Evolutionary conservation across 176 grass and related monocot species (phyloP), one percentile per base, ranked within the genome.

Genomic region (Luzula sylvatica): DNA sequence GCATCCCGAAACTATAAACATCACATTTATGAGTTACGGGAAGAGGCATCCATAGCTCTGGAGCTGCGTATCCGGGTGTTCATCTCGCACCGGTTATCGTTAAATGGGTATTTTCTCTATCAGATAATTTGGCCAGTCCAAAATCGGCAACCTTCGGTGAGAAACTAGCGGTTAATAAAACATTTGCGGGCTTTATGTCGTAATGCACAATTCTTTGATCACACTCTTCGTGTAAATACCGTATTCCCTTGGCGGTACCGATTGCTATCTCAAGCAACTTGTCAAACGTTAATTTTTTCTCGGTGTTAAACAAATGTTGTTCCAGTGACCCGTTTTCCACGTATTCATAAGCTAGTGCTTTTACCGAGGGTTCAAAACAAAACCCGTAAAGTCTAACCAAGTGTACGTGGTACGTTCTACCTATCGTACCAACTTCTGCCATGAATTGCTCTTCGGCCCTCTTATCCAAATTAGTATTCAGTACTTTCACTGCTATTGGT

Each of bases 151-250:
- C 76, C 60, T 92, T 92, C 0, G 86, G 80, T 3, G 35, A 25
- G 39, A 53, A 65, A 17, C 66, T 57, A 4, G 52, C 71, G 1
- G 26, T 48, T 44, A 90, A 56, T 4, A 90, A 68, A 8, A 90
- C 68, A 65, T 90, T 90, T 25, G n/a, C 86, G 0, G 86, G 86
- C 53, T 90, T 90, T 60, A 80, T 90, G 55, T 90, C 86, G 45
- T 80, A 80, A 71, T 90, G 86, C 12, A 84, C 45, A 28, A 90
- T 90, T 58, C 61, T 32, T 2, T 77, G 67, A 28, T 60, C 26
- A 46, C 86, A 90, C 72, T 83, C 86, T 50, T 90, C 80, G 38
- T 90, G 76, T 5, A 83, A 58, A 32, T 88, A 88, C 53, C 78
- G 30, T 29, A 88, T 46, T 21, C 66, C 82, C 15, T 55, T 68